Conservation (phyloP, 495 filamentous ascomycete genomes). For the Sporormia fimetaria region DNA sequence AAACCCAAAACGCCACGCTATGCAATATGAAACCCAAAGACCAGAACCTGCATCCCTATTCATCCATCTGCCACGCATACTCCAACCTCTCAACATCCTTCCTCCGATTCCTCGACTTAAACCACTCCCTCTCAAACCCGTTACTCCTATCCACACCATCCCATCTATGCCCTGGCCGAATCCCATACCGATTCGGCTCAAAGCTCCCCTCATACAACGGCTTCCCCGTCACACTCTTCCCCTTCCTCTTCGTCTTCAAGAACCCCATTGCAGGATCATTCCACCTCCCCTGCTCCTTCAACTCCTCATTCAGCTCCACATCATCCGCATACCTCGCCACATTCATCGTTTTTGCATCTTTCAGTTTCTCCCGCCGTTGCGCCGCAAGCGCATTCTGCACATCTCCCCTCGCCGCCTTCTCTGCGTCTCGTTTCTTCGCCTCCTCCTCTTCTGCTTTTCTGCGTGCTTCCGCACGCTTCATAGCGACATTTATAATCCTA, state of each 20-base stretch:
- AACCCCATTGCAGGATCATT: slow-evolving; percentile 88
- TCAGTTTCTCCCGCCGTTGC: slow-evolving; percentile 48
- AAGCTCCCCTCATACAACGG: slow-evolving; percentile 71
- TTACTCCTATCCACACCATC: slow-evolving; percentile 93
- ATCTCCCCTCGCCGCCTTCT: slow-evolving; percentile 65
- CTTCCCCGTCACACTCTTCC: slow-evolving; percentile 46
- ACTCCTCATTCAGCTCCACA: slow-evolving; percentile 66
- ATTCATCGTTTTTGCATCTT: slow-evolving; percentile 69
- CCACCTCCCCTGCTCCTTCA: slow-evolving; percentile 68
- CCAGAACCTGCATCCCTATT: slow-evolving; percentile 34
- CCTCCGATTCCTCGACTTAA: slow-evolving; percentile 69
- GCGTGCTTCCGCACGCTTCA: slow-evolving; percentile 78
- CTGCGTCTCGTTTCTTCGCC: slow-evolving; percentile 46
- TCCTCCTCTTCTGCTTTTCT: slow-evolving; percentile 58
- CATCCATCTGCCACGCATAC: slow-evolving; percentile 94
- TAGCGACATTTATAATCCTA: slow-evolving; percentile 76
- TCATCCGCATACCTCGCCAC: slow-evolving; percentile 75
- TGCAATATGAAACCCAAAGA: not conserved
- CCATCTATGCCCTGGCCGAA: slow-evolving; percentile 84
- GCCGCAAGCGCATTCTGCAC: slow-evolving; percentile 57
- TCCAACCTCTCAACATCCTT: slow-evolving; percentile 65
- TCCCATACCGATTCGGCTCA: slow-evolving; percentile 87
- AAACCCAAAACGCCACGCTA: slow-evolving; percentile 1
- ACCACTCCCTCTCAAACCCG: slow-evolving; percentile 92
- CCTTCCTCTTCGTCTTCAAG: slow-evolving; percentile 43